Evolutionary conservation across 495 filamentous ascomycete genomes (phyloP), one percentile per base, ranked within the genome.

Genomic region (Mytilinidion resinicola): DNA sequence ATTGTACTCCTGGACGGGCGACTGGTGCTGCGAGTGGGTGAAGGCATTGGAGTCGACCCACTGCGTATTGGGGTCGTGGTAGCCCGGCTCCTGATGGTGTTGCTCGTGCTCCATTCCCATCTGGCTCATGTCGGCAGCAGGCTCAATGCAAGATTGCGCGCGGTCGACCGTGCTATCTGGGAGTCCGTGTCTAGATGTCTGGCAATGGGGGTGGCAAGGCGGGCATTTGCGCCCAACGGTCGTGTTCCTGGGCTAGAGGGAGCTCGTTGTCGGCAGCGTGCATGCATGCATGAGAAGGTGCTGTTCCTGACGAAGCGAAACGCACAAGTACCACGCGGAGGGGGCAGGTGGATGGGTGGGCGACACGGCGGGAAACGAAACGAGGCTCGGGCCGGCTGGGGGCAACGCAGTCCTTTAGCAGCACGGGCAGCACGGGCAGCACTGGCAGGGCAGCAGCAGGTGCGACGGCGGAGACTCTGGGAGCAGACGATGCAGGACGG

Each of bases 1-100:
- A 54, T 61, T 59, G 64, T 74, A 79, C 41, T 78, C 75, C 47
- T 78, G 70, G 17, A 67, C 69, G 3, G 77, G 75, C 35, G 77
- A 75, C 20, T 68, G 67, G 48, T 75, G 73, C 36, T 72, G 69
- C 25, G 67, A 63, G 35, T 67, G 71, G 21, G 54, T 51, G 44
- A 71, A 73, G 20, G 63, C 42, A 49, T 57, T 61, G 35, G 67
- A 62, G 14, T 70, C 64, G 9, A 65, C 52, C 62, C 69, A 66
- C 35, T 65, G 53, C 15, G 48, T 39, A 43, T 53, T 53, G 47
- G 61, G 60, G 59, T 71, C 71, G 52, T 72, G 63, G 53, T 69
- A 70, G 14, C 61, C 55, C 19, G 61, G 35, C 42, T 63, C 60
- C 50, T 64, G 56, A 15, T 70, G 64, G 42, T 71, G 69, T 30